Percentiles rank a stretch among this genome's conserved stretches.
Conservation (phyloP, 2,329 filamentous ascomycete species). For the Talaromyces sp. region DNA sequence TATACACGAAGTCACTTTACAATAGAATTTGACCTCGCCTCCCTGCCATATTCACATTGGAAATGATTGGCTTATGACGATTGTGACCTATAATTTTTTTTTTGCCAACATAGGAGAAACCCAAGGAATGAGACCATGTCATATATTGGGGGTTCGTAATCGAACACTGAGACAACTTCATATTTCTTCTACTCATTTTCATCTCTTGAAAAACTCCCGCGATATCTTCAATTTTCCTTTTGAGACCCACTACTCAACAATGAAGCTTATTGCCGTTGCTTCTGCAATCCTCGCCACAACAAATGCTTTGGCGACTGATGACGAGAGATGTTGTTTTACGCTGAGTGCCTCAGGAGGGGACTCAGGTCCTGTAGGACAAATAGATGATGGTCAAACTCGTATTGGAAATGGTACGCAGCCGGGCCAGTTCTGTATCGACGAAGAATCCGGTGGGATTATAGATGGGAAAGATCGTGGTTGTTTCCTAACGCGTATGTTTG, state of each 20-base stretch:
- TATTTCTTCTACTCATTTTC: background rate
- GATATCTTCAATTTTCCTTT: background rate
- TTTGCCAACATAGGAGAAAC: background rate
- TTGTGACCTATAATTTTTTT: background rate
- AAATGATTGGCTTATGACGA: background rate
- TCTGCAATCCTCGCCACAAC: constrained; percentile 35
- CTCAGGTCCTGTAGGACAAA: constrained; percentile 53
- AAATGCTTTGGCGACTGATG: constrained; percentile 36
- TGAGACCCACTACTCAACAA: constrained; percentile 20
- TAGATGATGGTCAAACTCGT: constrained; percentile 57
- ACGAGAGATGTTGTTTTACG: constrained; percentile 47
- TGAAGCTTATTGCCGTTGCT: constrained; percentile 34
- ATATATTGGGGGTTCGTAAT: background rate
- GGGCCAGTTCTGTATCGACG: constrained; percentile 51
- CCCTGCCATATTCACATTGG: background rate
- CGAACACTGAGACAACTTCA: background rate
- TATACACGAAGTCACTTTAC: background rate
- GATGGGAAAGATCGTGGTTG: constrained; percentile 56
- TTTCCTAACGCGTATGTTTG: constrained; percentile 53
- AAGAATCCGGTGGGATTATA: constrained; percentile 46
- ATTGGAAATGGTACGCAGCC: constrained; percentile 45
- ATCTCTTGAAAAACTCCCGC: background rate
- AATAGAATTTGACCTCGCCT: background rate
- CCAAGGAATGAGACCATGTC: background rate
- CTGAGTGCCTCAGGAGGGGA: constrained; percentile 45